Evolutionary conservation across 2,329 filamentous ascomycete species (phyloP), one percentile per base, ranked within the genome.

Genomic region (Exserohilum rostratum): DNA sequence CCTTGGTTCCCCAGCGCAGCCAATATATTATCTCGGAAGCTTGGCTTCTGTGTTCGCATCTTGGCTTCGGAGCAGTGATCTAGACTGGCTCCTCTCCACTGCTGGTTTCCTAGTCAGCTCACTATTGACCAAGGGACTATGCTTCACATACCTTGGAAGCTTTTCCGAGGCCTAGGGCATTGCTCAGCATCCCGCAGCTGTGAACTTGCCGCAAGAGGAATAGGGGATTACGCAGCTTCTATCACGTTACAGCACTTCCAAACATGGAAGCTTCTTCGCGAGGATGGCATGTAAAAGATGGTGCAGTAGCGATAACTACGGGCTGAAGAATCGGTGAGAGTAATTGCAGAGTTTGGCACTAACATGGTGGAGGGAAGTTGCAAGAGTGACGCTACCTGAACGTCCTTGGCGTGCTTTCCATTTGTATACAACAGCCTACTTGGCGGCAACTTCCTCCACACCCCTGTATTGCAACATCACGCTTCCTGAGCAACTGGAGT

Each of bases 101-200:
- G 13, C 17, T 17, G 17, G 33, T 35, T 7, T 30, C 13, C 31
- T 22, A 7, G 45, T 15, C 6, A 3, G 20, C 6, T 3, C 34
- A 33, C 33, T 20, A n/a, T 17, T 53, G 48, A 1, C 38, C 37
- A 6, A 20, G 10, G 4, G 48, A 20, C 9, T 30, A 37, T 4
- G 44, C 50, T 53, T 53, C 48, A 44, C 50, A 44, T 10, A 53
- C 37, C 33, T 48, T 53, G 20, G 45, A 38, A n/a, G 30, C n/a
- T 35, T 35, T 17, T 17, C 33, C 6, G 17, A 10, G 33, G n/a
- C n/a, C n/a, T n/a, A n/a, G n/a, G n/a, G 17, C 15, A 17, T 35
- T 20, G 25, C 43, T 47, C 1, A 53, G 22, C 2, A 5, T 30
- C 38, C 37, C 3, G 34, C 31, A 13, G 43, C 38, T 7, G 45